Evolutionary conservation across 148 eudicot species (phyloP).

Genomic region (Camellia japonica): DNA sequence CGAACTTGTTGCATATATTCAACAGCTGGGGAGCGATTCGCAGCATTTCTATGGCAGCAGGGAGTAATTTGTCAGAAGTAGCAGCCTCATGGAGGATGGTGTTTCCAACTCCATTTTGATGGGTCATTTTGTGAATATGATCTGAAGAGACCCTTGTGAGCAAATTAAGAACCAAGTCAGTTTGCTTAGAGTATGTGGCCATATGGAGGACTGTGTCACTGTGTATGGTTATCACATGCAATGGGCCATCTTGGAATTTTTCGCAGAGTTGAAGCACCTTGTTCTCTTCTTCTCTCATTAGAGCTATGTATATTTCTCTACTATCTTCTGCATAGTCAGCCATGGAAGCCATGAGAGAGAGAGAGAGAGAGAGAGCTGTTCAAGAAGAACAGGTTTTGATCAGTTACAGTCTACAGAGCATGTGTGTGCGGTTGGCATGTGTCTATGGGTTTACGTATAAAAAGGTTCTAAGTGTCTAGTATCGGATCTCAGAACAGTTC

Average conservation of each 20-base stretch:
- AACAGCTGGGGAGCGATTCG: conserved; percentile 5
- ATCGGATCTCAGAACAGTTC: no score
- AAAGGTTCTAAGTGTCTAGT: no score
- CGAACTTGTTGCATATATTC: not conserved
- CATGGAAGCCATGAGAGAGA: not conserved
- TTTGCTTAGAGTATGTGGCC: conserved; percentile 11
- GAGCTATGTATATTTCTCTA: conserved; percentile 2
- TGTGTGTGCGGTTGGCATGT: no score
- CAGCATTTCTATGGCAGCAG: conserved; percentile 7
- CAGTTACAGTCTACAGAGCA: no score
- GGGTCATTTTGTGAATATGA: not conserved
- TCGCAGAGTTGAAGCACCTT: conserved; percentile 14
- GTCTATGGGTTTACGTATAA: no score
- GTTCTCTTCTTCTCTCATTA: not conserved
- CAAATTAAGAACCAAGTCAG: not conserved
- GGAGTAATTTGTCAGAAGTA: conserved; percentile 1
- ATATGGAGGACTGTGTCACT: conserved; percentile 18
- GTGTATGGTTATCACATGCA: conserved; percentile 18
- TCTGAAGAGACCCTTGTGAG: not conserved
- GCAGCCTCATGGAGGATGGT: conserved; percentile 24
- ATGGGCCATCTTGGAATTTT: conserved; percentile 11
- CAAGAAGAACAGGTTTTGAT: not conserved
- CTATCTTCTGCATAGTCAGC: not conserved
- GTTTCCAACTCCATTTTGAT: conserved; percentile 8
- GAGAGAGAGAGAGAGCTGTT: not conserved